These are phyloP conservation scores for Cicer judaicum DNA, from an alignment of 306 rosid species.

Conservation along the genomic window DNA sequence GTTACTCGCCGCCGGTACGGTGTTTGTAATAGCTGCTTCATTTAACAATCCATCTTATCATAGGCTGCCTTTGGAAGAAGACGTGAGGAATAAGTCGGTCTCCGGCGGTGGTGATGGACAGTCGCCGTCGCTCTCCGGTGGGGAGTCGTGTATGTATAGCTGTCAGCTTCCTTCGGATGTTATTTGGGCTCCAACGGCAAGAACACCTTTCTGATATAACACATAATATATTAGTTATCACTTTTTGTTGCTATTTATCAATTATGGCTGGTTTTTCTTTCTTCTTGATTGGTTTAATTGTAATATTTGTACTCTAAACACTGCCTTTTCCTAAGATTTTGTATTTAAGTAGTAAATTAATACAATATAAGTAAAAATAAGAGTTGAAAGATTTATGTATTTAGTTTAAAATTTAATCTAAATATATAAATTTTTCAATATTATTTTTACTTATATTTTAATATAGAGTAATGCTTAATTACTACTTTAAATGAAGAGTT, in stretches of 20 bases:
- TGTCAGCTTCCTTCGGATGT: slow-evolving; percentile 64
- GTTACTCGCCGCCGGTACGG: slow-evolving; percentile 63
- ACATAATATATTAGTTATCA: background rate
- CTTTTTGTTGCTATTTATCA: background rate
- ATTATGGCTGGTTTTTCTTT: background rate
- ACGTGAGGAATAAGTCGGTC: slow-evolving; percentile 41
- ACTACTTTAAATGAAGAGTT: no score
- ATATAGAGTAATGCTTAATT: no score
- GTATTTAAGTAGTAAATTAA: no score
- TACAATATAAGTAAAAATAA: no score
- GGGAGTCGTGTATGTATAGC: slow-evolving; percentile 59
- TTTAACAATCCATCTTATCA: slow-evolving; percentile 71
- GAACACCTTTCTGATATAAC: slow-evolving; percentile 55
- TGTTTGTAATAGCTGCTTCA: slow-evolving; percentile 65
- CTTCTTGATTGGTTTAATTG: background rate
- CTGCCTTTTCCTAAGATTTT: no score
- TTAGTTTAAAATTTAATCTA: no score
- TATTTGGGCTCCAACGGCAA: slow-evolving; percentile 70
- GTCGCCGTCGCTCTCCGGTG: slow-evolving; percentile 49
- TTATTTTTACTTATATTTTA: no score
- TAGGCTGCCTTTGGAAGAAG: slow-evolving; percentile 60
- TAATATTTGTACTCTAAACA: no score
- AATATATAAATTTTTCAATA: no score
- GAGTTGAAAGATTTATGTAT: no score
- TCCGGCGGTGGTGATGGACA: slow-evolving; percentile 49